Conservation (phyloP, 306 rosid species). For the Corylus avellana region DNA sequence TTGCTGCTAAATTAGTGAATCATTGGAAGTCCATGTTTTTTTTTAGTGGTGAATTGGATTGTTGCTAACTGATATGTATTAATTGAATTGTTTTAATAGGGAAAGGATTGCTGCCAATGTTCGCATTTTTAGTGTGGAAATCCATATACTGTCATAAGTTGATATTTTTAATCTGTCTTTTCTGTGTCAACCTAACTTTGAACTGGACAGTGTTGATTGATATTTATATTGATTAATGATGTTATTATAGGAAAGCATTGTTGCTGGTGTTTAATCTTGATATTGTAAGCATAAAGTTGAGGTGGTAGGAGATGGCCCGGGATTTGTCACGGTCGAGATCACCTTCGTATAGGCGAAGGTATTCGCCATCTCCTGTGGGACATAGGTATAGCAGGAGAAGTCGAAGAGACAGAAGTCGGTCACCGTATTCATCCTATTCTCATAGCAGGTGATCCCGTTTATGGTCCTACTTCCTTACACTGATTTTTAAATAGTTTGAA, state of each 20-base stretch:
- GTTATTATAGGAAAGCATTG: neutral
- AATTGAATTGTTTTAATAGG: neutral
- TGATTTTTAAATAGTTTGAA: conserved; percentile 20
- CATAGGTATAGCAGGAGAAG: conserved; percentile 76
- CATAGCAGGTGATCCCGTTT: conserved; percentile 90
- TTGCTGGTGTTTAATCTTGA: conserved; percentile 13
- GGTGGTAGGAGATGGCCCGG: conserved; percentile 70
- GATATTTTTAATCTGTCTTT: neutral
- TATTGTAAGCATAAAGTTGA: conserved; percentile 19
- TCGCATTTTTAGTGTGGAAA: too few relatives aligned
- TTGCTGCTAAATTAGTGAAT: neutral
- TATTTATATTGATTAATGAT: neutral
- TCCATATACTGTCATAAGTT: neutral
- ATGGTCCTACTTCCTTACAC: conserved; percentile 31
- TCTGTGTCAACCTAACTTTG: neutral
- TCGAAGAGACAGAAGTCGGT: conserved; percentile 76
- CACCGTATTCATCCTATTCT: conserved; percentile 75
- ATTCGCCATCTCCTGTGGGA: conserved; percentile 77
- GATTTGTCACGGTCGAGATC: conserved; percentile 86
- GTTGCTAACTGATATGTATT: neutral
- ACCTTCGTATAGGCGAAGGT: conserved; percentile 78
- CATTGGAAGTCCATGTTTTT: neutral
- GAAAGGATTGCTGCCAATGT: neutral
- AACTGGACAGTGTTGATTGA: neutral
- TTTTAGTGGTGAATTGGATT: neutral